phyloP scores from a whole-genome alignment of 352 stramenopile species.

The Globisporangium okanoganense region DNA sequence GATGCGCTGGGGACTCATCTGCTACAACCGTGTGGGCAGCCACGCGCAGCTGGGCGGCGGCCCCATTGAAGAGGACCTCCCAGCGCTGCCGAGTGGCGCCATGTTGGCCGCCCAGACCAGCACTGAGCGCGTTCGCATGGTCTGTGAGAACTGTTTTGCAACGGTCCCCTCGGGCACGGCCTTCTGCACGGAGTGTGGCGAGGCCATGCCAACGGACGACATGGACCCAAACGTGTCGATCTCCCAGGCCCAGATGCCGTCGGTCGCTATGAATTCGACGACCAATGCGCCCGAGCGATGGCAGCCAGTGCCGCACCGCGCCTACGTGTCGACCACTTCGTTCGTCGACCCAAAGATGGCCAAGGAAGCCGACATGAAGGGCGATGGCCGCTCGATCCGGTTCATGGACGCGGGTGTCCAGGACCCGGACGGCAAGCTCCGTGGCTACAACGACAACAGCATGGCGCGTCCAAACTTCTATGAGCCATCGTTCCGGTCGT shows the following conservation, averaged over 20 bases:
- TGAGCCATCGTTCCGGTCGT: conserved; percentile 87
- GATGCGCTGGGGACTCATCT: conserved; percentile 87
- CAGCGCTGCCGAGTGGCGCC: conserved; percentile 68
- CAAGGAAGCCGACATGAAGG: conserved; percentile 69
- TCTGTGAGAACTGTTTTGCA: conserved; percentile 89
- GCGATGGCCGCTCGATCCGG: conserved; percentile 75
- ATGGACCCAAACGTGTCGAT: conserved; percentile 79
- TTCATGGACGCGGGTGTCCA: conserved; percentile 86
- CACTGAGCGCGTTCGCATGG: conserved; percentile 68
- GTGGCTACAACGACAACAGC: conserved; percentile 74
- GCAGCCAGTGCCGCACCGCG: conserved; percentile 81
- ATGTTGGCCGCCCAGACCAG: conserved; percentile 50
- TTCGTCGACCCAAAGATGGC: conserved; percentile 86
- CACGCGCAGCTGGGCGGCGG: conserved; percentile 56
- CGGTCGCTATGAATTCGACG: conserved; percentile 74
- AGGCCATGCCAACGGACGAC: conserved; percentile 79
- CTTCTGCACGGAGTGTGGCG: conserved; percentile 87
- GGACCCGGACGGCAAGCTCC: conserved; percentile 81
- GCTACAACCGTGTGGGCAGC: conserved; percentile 84
- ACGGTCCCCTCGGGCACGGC: conserved; percentile 78
- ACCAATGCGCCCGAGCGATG: conserved; percentile 77
- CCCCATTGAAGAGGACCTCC: conserved; percentile 66
- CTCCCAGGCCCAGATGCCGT: conserved; percentile 85
- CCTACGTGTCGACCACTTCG: conserved; percentile 82
- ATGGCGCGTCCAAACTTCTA: conserved; percentile 80